A percentile compares a stretch with the other conserved stretches of the same genome.
Evolutionary conservation across 2,329 filamentous ascomycete species (phyloP).

Genomic region (Pseudogymnoascus sp.): DNA sequence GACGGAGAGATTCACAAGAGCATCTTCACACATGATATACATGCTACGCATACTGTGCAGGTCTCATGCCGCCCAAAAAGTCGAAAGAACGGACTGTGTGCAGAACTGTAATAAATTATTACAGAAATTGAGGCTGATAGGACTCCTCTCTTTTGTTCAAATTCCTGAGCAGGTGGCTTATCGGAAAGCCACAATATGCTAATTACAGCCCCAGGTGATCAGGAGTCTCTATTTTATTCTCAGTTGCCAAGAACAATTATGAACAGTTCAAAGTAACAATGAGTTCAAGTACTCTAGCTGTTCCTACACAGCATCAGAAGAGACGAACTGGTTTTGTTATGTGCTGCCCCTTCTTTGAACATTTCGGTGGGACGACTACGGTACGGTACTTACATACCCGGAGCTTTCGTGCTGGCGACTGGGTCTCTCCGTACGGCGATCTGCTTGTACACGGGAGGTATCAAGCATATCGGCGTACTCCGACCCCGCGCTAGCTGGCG

Average conservation of each 20-base stretch:
- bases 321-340: background rate
- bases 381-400: background rate
- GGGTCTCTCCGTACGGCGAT: slow-evolving; percentile 2
- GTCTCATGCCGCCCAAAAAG: background rate
- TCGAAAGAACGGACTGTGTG: background rate
- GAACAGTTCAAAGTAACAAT: background rate
- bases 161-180: background rate
- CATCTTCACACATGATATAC: background rate
- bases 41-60: background rate
- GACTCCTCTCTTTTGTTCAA: background rate
- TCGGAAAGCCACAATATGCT: background rate
- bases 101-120: background rate
- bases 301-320: background rate
- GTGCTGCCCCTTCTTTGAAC: background rate
- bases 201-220: background rate
- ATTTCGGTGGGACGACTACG: background rate
- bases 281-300: background rate
- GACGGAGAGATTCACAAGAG: too few relatives aligned
- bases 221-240: background rate
- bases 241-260: background rate
- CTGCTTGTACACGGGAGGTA: background rate
- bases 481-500: slow-evolving; percentile 2
- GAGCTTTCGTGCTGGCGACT: background rate
- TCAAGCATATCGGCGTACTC: slow-evolving; percentile 8
- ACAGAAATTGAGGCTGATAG: background rate